Evolutionary conservation across 208 protist species (phyloP).

Genomic region (Acanthamoeba royreba): DNA sequence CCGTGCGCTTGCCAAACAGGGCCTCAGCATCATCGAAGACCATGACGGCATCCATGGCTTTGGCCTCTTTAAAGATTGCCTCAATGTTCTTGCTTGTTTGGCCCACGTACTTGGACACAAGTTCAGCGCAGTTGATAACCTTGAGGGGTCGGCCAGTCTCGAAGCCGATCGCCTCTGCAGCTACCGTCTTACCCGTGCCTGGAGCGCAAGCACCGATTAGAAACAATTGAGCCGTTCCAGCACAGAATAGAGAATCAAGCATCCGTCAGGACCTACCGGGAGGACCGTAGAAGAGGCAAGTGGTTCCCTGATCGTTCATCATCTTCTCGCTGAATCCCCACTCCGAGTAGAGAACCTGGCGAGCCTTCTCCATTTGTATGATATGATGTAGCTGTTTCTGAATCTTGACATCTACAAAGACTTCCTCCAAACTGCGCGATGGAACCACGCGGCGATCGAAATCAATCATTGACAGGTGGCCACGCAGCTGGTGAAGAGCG

Average conservation of each 20-base stretch:
- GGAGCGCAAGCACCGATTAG: no score
- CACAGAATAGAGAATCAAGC: no score
- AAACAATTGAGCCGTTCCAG: no score
- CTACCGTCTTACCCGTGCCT: conserved; percentile 62
- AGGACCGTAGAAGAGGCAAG: conserved; percentile 4
- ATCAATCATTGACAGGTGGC: conserved; percentile 51
- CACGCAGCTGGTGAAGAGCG: neutral
- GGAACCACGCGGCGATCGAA: conserved; percentile 53
- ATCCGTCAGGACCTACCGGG: no score
- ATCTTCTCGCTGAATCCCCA: neutral
- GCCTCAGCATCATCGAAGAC: neutral
- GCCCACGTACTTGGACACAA: conserved; percentile 61
- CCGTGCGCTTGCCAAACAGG: neutral
- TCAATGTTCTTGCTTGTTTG: conserved; percentile 69
- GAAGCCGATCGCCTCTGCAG: conserved; percentile 50
- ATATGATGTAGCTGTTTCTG: conserved; percentile 45
- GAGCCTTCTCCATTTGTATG: conserved; percentile 63
- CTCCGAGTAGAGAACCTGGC: conserved; percentile 17
- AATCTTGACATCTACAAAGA: neutral
- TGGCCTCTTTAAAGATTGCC: conserved; percentile 57
- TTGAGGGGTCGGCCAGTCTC: neutral
- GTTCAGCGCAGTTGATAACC: conserved; percentile 11
- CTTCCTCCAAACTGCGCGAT: conserved; percentile 35
- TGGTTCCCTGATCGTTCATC: conserved; percentile 43
- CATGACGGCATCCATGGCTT: conserved; percentile 54